Base-by-base conservation (phyloP, 139 green algal species). In the Micractinium conductrix region DNA sequence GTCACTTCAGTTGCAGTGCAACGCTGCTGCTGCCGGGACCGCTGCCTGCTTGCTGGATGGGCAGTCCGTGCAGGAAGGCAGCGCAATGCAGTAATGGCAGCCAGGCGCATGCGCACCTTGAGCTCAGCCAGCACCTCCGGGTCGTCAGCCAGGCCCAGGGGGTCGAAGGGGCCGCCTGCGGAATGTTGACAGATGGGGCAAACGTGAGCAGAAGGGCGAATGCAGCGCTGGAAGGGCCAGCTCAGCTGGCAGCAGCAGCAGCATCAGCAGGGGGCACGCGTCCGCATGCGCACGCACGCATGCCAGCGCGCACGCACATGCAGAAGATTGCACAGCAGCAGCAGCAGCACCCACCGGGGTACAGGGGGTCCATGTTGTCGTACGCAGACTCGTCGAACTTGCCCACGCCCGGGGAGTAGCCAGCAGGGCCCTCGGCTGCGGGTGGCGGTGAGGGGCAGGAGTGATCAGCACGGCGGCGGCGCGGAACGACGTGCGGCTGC, bases 131-230 rank as follows among this genome's bases (percentile, higher is more conserved):
- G 68, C 68, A 45, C 68, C 90, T 98, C 95, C 24, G 96, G 94
- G 92, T 99, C 95, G 81, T 98, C 94, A 73, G 95, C 90, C 88
- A 98, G 91, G 70, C 94, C 95, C 72, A 99, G 94, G 76, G 96
- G 97, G 91, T 99, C 97, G 88, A 99, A 99, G 78, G 94, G 94
- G 69, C 95, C 97, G 83, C 97, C 65, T 72, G 65, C 63, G 22
- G 8, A 9, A 42, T 9, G 33, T n/a, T 24, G 4, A 22, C 28
- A 38, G 35, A 21, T 30, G 3, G 63, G 63, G 63, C 30, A 42
- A 16, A 16, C 8, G 63, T 16, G 3, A 68, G 24, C 4, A 24
- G 12, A 65, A 24, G 30, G 55, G 12, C 7, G 55, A 6, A 24
- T 69, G 60, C 5, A 14, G 12, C 10, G 48, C 48, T 58, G 48